Percentiles rank a stretch among this genome's conserved stretches.
These are phyloP conservation scores for Phallus indusiatus DNA, from an alignment of 768 basidiomycete species.

Conservation along the genomic window DNA sequence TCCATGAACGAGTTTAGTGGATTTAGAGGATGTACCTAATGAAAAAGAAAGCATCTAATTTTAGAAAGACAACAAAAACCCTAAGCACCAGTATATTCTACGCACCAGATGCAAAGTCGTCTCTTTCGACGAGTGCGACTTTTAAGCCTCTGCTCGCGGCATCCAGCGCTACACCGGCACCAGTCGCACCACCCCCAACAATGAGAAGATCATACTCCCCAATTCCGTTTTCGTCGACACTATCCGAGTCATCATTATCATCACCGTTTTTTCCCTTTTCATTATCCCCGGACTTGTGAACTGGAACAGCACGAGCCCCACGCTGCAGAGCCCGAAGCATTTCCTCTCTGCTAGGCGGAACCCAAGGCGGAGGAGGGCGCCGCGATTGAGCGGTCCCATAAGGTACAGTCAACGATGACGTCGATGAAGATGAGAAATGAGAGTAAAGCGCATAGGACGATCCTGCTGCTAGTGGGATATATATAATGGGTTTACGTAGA, in stretches of 20 bases:
- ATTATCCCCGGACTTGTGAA: too few relatives aligned
- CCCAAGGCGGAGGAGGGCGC: constrained; percentile 72
- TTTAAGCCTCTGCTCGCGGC: constrained; percentile 86
- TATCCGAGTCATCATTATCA: constrained; percentile 20
- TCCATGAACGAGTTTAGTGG: constrained; percentile 96
- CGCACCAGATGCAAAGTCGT: constrained; percentile 84
- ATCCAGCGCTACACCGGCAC: constrained; percentile 93
- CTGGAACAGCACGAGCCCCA: constrained; percentile 14
- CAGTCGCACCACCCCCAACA: constrained; percentile 93
- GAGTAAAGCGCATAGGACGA: constrained; percentile 30
- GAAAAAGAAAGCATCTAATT: background rate
- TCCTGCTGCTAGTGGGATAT: constrained; percentile 2
- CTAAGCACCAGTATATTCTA: background rate
- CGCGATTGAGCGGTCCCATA: constrained; percentile 53
- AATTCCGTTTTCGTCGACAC: constrained; percentile 24
- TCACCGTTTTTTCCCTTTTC: constrained; percentile 28
- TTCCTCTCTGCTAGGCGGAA: constrained; percentile 57
- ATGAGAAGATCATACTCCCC: constrained; percentile 70
- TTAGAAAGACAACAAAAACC: background rate
- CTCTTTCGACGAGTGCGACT: constrained; percentile 88
- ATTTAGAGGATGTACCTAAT: constrained; percentile 94
- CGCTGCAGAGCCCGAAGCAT: constrained; percentile 51
- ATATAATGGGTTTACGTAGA: constrained; percentile 1
- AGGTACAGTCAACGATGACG: constrained; percentile 35
- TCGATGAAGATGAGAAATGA: constrained; percentile 66